Conservation (phyloP, 495 filamentous ascomycete genomes). For the Terfezia claveryi region DNA sequence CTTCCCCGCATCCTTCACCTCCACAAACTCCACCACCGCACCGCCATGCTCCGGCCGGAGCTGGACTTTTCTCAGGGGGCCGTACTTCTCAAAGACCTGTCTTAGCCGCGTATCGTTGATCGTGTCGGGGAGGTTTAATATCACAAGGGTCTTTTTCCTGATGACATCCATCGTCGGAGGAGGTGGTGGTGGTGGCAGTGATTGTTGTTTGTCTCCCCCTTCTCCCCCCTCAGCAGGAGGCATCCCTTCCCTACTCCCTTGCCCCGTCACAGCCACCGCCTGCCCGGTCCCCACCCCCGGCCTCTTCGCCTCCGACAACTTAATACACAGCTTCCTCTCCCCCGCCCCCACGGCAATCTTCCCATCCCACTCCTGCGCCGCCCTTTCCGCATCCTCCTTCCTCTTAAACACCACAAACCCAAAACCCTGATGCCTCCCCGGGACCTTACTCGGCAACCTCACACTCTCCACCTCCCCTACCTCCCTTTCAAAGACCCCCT, state of each 20-base stretch:
- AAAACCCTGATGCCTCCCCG: slow-evolving; percentile 46
- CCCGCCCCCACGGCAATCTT: not conserved
- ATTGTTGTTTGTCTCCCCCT: not conserved
- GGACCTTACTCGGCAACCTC: slow-evolving; percentile 34
- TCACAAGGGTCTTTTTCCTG: slow-evolving; percentile 33
- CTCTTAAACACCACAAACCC: slow-evolving; percentile 56
- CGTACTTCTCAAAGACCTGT: slow-evolving; percentile 40
- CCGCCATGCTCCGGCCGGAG: slow-evolving; percentile 61
- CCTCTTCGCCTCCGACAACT: not conserved
- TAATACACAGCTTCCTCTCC: not conserved
- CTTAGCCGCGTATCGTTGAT: slow-evolving; percentile 48
- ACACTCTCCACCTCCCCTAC: slow-evolving; percentile 40
- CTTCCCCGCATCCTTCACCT: slow-evolving; percentile 47
- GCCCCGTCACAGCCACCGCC: not conserved
- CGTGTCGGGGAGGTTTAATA: slow-evolving; percentile 49
- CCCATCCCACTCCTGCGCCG: not conserved
- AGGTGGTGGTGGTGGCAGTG: slow-evolving; percentile 1
- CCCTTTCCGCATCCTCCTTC: slow-evolving; percentile 40
- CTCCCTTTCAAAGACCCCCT: slow-evolving; percentile 39
- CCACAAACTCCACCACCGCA: slow-evolving; percentile 65
- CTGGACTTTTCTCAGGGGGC: slow-evolving; percentile 38
- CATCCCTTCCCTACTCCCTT: slow-evolving; percentile 1
- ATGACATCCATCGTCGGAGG: slow-evolving; percentile 23
- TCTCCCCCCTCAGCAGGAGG: slow-evolving; percentile 12
- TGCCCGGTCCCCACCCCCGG: not conserved